These are phyloP conservation scores for Gracilaria caudata DNA, from an alignment of 23 red algal species.

Conservation along the genomic window DNA sequence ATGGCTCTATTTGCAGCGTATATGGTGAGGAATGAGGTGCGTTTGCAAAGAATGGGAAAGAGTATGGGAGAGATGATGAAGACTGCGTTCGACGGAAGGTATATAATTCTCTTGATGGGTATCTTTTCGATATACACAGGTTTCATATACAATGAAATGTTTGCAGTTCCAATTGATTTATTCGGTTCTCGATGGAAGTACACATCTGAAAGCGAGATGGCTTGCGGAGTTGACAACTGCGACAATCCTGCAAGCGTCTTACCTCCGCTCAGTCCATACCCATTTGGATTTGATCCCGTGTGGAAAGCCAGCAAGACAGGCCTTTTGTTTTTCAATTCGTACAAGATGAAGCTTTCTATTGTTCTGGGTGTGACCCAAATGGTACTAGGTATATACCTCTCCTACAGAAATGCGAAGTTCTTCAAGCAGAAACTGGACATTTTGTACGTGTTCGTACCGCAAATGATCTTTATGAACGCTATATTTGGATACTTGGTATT, in stretches of 20 bases:
- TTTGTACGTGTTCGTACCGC: constrained; percentile 91
- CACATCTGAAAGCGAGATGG: constrained; percentile 72
- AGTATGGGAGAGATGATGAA: constrained; percentile 82
- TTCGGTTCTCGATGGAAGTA: constrained; percentile 94
- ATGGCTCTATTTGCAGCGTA: constrained; percentile 90
- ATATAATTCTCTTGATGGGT: constrained; percentile 97
- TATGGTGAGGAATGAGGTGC: constrained; percentile 78
- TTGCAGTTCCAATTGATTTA: constrained; percentile 89
- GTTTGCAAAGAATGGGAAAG: constrained; percentile 44
- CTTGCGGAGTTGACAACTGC: constrained; percentile 97
- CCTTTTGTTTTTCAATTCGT: constrained; percentile 93
- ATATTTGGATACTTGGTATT: constrained; percentile 97
- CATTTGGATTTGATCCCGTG: constrained; percentile 96
- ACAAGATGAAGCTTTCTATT: constrained; percentile 99
- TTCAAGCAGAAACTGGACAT: constrained; percentile 85
- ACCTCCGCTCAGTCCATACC: constrained; percentile 87
- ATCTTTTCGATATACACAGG: constrained; percentile 99
- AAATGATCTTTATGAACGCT: constrained; percentile 92
- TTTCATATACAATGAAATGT: constrained; percentile 98
- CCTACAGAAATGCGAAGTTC: constrained; percentile 80
- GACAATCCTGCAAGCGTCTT: constrained; percentile 70
- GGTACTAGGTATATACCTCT: constrained; percentile 91
- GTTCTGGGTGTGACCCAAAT: constrained; percentile 93
- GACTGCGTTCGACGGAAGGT: constrained; percentile 86
- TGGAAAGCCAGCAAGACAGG: constrained; percentile 94